phyloP scores from a whole-genome alignment of 2,329 filamentous ascomycete species.

The Sporothrix dimorphospora region DNA sequence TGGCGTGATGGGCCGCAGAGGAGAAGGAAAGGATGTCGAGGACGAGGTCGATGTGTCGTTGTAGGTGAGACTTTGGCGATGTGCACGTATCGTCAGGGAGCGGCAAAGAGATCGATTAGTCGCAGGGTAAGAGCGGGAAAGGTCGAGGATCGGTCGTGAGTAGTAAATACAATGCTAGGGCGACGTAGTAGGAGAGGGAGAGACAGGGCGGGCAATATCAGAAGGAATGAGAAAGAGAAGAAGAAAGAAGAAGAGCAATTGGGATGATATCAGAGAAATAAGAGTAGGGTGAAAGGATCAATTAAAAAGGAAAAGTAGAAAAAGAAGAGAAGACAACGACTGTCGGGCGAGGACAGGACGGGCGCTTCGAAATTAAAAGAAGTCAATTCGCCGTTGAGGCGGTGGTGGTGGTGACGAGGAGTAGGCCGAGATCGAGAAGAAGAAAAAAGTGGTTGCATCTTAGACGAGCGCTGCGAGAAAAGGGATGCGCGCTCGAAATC shows the following conservation, averaged over 20 bases:
- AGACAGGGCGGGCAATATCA: neutral
- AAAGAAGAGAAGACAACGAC: neutral
- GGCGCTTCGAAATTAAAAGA: neutral
- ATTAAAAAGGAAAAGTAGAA: neutral
- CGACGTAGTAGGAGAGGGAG: neutral
- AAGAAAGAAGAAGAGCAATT: neutral
- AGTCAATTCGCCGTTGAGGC: slow-evolving; percentile 18
- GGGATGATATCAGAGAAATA: neutral
- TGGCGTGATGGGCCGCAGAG: neutral
- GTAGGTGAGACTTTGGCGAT: neutral
- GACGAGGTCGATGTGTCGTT: neutral
- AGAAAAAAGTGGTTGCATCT: neutral
- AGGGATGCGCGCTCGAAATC: neutral
- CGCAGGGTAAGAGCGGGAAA: neutral
- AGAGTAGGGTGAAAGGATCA: neutral
- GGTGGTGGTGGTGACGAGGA: neutral
- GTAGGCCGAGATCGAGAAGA: neutral
- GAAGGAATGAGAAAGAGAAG: neutral
- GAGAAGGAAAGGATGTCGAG: neutral
- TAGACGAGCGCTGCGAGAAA: neutral
- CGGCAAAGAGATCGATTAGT: neutral
- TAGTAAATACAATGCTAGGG: neutral
- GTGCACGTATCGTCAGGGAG: neutral
- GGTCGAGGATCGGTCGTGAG: neutral
- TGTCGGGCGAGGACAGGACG: neutral